phyloP scores from a whole-genome alignment of 768 basidiomycete species.

The Russula sp. region DNA sequence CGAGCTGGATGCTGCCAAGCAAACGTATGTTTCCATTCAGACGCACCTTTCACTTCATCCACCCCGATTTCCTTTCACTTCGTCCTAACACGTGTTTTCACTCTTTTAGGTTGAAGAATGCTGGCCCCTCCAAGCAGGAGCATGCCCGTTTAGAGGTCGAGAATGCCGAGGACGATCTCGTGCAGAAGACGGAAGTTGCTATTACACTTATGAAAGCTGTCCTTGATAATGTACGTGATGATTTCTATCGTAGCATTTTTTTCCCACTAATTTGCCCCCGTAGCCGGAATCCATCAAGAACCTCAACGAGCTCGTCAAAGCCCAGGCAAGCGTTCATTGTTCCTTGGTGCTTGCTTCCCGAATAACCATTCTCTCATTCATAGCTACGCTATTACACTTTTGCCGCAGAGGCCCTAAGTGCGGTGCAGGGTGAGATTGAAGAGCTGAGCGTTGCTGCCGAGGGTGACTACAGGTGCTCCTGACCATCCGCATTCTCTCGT shows the following conservation, averaged over 20 bases:
- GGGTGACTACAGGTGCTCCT: conserved; percentile 78
- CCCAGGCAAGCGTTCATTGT: conserved; percentile 47
- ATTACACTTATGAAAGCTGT: conserved; percentile 98
- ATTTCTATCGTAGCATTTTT: not conserved
- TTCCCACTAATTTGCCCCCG: not conserved
- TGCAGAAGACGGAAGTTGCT: conserved; percentile 96
- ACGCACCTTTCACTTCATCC: not conserved
- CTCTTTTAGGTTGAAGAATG: conserved; percentile 63
- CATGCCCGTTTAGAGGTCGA: conserved; percentile 88
- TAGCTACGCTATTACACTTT: conserved; percentile 66
- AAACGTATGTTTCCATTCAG: conserved; percentile 45
- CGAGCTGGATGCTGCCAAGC: conserved; percentile 88
- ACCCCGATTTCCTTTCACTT: not conserved
- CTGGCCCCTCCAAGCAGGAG: conserved; percentile 72
- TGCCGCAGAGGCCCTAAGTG: conserved; percentile 75
- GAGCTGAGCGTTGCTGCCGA: conserved; percentile 90
- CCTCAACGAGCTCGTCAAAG: conserved; percentile 84
- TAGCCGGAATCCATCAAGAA: conserved; percentile 96
- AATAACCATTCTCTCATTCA: not conserved
- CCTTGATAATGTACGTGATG: conserved; percentile 77
- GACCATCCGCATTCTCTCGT: not conserved
- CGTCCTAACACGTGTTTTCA: not conserved
- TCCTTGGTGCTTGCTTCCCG: not conserved
- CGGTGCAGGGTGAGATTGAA: conserved; percentile 86
- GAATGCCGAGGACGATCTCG: conserved; percentile 92